Conservation (phyloP, 257 asterid genomes). For the Solanum chmielewskii region DNA sequence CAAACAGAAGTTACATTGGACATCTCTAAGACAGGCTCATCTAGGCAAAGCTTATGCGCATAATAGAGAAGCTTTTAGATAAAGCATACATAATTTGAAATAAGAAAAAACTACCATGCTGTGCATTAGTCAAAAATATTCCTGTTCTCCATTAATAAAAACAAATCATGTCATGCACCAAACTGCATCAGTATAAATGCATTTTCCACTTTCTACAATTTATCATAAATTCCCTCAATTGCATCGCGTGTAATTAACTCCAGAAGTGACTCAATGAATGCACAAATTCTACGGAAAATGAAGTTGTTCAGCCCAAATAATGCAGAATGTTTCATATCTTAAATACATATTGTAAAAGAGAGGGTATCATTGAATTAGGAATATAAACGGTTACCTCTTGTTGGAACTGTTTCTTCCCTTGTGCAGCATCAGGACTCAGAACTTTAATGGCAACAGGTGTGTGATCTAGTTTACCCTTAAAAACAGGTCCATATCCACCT, state of each 20-base stretch:
- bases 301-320: neutral
- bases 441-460: slow-evolving; percentile 74
- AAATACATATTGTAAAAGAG: neutral
- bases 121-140: neutral
- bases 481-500: slow-evolving; percentile 93
- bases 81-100: neutral
- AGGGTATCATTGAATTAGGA: neutral
- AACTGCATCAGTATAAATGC: neutral
- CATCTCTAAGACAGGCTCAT: neutral
- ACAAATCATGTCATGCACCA: neutral
- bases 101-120: neutral
- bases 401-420: slow-evolving; percentile 75
- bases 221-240: neutral
- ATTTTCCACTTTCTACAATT: neutral
- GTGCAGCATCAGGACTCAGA: slow-evolving; percentile 69
- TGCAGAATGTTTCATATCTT: neutral
- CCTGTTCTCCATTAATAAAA: neutral
- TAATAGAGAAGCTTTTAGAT: neutral
- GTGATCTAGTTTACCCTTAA: slow-evolving; percentile 62
- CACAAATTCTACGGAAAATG: neutral
- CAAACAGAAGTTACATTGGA: neutral
- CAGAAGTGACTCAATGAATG: neutral
- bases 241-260: neutral
- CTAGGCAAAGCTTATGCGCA: neutral
- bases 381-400: slow-evolving; percentile 43